Conservation (phyloP, 768 basidiomycete species). For the Mycena capillaripes region DNA sequence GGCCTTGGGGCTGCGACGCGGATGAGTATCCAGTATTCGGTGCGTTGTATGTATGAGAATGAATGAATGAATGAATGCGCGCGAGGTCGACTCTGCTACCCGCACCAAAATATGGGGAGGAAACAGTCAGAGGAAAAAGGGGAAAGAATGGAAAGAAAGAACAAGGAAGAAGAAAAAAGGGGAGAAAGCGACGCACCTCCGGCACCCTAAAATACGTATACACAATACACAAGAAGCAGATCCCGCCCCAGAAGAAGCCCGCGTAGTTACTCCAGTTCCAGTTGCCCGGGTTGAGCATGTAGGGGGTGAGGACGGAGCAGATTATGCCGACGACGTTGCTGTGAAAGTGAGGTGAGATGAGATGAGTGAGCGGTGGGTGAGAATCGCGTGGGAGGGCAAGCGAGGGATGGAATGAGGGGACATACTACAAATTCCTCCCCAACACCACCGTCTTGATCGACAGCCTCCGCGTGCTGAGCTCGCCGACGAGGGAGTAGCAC, state of each 20-base stretch:
- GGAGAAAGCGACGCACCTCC: conserved; percentile 28
- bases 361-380: neutral
- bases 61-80: no score
- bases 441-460: conserved; percentile 36
- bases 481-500: conserved; percentile 37
- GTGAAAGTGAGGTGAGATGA: neutral
- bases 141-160: neutral
- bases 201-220: conserved; percentile 39
- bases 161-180: neutral
- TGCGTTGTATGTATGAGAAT: no score
- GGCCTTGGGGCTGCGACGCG: conserved; percentile 34
- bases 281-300: conserved; percentile 38
- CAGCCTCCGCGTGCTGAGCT: conserved; percentile 35
- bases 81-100: no score
- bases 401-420: neutral
- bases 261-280: conserved; percentile 39
- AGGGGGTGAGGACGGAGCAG: conserved; percentile 38
- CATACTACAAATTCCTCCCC: conserved; percentile 36
- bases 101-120: no score
- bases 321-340: conserved; percentile 40
- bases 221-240: conserved; percentile 34
- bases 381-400: neutral
- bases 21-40: neutral
- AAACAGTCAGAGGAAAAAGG: neutral
- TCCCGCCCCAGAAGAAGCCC: conserved; percentile 39